Conservation (phyloP, 306 rosid genomes). For the Malus fusca region DNA sequence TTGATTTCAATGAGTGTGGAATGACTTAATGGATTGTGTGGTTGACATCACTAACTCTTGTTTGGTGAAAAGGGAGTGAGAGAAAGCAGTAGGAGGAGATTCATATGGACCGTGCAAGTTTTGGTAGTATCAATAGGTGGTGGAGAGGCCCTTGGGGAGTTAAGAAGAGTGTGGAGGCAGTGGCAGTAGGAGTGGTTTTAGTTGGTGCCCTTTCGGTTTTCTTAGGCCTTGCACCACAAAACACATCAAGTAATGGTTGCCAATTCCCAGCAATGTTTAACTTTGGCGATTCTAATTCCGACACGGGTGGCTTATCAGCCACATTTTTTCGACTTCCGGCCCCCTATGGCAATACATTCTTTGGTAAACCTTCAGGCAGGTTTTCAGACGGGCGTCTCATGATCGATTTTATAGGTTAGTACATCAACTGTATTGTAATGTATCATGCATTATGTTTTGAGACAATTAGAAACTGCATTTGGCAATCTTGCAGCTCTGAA, state of each 20-base stretch:
- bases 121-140: not conserved
- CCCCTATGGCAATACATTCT: slow-evolving; percentile 14
- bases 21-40: not conserved
- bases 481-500: slow-evolving; percentile 12
- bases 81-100: not conserved
- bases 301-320: slow-evolving; percentile 17
- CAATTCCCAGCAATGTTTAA: slow-evolving; percentile 20
- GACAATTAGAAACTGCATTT: not conserved
- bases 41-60: not conserved
- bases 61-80: not conserved
- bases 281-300: slow-evolving; percentile 30
- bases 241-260: not conserved
- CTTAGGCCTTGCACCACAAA: not conserved
- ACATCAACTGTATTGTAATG: not conserved
- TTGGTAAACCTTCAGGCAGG: slow-evolving; percentile 14
- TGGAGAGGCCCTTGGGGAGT: slow-evolving; percentile 1
- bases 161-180: slow-evolving; percentile 1
- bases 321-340: slow-evolving; percentile 7
- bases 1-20: too few relatives aligned
- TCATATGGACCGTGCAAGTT: not conserved
- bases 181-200: slow-evolving; percentile 14
- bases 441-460: not conserved
- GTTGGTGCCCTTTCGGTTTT: slow-evolving; percentile 7
- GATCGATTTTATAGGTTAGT: slow-evolving; percentile 16
- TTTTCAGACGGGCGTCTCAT: slow-evolving; percentile 16